Evolutionary conservation across 1,284 basidiomycete genomes (phyloP).

Genomic region (Irpex sp.): DNA sequence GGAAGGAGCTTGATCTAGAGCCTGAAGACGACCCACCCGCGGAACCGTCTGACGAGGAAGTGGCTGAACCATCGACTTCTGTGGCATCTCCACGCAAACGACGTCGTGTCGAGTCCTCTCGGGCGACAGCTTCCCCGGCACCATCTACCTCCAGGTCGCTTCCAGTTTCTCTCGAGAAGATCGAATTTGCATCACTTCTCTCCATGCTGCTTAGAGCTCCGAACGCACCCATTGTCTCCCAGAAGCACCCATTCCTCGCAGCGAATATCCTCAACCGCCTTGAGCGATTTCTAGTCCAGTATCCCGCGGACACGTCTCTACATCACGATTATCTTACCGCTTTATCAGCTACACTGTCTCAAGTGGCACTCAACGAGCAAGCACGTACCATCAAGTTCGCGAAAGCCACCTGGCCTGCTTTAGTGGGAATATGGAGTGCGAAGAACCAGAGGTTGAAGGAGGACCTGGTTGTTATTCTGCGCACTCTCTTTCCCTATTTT

Average conservation of each 20-base stretch:
- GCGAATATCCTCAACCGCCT: conserved; percentile 61
- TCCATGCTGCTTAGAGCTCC: conserved; percentile 62
- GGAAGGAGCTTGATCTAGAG: conserved; percentile 27
- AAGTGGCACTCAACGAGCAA: conserved; percentile 71
- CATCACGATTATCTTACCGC: conserved; percentile 70
- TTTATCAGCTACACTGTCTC: conserved; percentile 65
- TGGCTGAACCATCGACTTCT: conserved; percentile 22
- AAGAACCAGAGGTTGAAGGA: conserved; percentile 71
- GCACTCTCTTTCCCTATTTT: conserved; percentile 70
- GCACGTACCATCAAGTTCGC: conserved; percentile 58
- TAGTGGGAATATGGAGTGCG: conserved; percentile 73
- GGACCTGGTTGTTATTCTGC: conserved; percentile 64
- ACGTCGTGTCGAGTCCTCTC: conserved; percentile 18
- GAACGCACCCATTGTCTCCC: conserved; percentile 49
- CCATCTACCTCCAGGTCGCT: not conserved
- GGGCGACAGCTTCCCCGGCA: not conserved
- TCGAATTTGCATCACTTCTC: conserved; percentile 68
- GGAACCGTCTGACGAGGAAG: conserved; percentile 27
- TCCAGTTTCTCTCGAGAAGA: conserved; percentile 57
- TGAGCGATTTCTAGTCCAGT: conserved; percentile 60
- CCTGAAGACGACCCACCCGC: not conserved
- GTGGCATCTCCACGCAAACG: conserved; percentile 29
- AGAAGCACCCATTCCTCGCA: conserved; percentile 36
- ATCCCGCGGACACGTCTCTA: conserved; percentile 68
- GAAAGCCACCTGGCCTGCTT: conserved; percentile 52